Evolutionary conservation across 148 eudicot species (phyloP), one percentile per base, ranked within the genome.

Genomic region (Vaccinium corymbosum): DNA sequence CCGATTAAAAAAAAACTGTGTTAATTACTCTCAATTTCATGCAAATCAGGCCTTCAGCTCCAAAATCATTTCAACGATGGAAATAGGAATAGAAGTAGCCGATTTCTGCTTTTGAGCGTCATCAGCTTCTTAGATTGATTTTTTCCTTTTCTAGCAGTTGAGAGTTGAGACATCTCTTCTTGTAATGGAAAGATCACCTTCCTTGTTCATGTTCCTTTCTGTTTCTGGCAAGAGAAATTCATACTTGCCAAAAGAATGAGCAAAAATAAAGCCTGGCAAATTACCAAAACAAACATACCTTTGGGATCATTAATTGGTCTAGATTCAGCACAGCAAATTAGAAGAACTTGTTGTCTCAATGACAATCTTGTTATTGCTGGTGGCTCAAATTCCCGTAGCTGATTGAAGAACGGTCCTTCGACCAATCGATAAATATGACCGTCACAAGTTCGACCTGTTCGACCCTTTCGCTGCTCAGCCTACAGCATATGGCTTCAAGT

Each of bases 391-490:
- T 89, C 95, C 70, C 87, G 87, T 76, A 96, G 86, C 84, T 89
- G 86, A 80, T 87, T 83, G 74, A 83, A 96, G 83, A 96, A 96
- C 9, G 95, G 89, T 77, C 94, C 86, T 22, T 98, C 90, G 49
- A 94, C 95, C 88, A 96, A 85, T 66, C 98, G 93, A 88, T 91
- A 96, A 29, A 92, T 85, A 85, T 89, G 89, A 42, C 98, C 98
- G 88, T 96, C 95, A 90, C 98, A 96, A 70, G 98, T 94, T 64
- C 98, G 93, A 73, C 98, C 97, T 80, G 98, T 96, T 92, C 98
- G 91, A 83, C 98, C 98, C 86, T 80, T 94, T 14, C 98, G 97
- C 86, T 96, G 98, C 16, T 96, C 94, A 82, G 98, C 97, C 98
- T 96, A 85, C 86, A 86, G 48, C 84, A 87, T 56, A 81, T 61